Base-by-base conservation (phyloP, 163 green algal genomes). In the Scenedesmus sp. region DNA sequence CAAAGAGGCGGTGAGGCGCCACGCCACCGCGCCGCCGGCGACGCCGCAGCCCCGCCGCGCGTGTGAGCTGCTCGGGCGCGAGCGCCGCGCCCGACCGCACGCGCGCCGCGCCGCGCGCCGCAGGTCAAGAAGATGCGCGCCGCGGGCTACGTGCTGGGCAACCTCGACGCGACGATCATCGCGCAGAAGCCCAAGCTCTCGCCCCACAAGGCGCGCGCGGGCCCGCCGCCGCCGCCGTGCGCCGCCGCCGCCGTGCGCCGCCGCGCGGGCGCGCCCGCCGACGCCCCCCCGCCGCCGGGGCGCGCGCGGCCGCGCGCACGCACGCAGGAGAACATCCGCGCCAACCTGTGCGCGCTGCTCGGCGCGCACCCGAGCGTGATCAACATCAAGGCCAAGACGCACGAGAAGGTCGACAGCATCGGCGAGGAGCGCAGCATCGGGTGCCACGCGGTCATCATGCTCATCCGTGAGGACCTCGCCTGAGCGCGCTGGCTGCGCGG, bases 331-430 rank as follows among this genome's bases (percentile, higher is more conserved):
- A 91, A 85, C 73, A 96, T 98, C 63, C 87, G 89, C 3, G 75
- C 88, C 53, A 97, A 95, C 83, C 84, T 99, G 45, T 97, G 91
- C 73, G 34, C 77, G 24, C 67, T 98, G 69, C 78, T 98, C 47
- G 89, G 86, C 9, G 86, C 90, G 5, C 84, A 96, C 77, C 86
- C 91, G 11, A 92, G 84, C 3, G 83, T 88, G 2, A 88, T 99
- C 58, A 99, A 99, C 88, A 88, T 99, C 79, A 99, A 99, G 90
- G 97, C 97, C 63, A 99, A 99, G 87, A 99, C 97, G 20, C 96
- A 99, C 85, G 97, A 99, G 80, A 99, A 99, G 86, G 97, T 99
- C 34, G 97, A 99, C 89, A 96, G 87, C 77, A 88, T 99, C 31
- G 97, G 97, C 1, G 97, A 99, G 88, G 97, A 98, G 89, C 89